A percentile compares a stretch with the other conserved stretches of the same genome.
Evolutionary conservation across 2,329 filamentous ascomycete species (phyloP).

Genomic region (Trichoderma citrinoviride): DNA sequence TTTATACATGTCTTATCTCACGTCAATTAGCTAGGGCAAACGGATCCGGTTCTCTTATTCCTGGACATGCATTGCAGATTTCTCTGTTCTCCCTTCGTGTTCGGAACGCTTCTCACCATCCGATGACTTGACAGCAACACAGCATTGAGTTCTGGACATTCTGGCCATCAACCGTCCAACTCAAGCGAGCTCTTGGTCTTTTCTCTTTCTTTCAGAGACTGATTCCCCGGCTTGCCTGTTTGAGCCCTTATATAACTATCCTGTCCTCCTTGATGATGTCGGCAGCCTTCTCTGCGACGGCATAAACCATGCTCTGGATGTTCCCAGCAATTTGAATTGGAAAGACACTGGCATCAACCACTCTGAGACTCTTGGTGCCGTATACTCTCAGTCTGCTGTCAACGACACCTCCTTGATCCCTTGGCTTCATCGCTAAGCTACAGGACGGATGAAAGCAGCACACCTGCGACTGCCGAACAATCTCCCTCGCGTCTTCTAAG

Average conservation of each 20-base stretch:
- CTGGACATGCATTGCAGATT: too few relatives aligned
- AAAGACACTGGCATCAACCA: slow-evolving; percentile 48
- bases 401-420: slow-evolving; percentile 45
- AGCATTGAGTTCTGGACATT: too few relatives aligned
- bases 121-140: too few relatives aligned
- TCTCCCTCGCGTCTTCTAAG: slow-evolving; percentile 37
- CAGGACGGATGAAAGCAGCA: slow-evolving; percentile 49
- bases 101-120: too few relatives aligned
- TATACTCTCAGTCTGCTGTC: slow-evolving; percentile 43
- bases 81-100: too few relatives aligned
- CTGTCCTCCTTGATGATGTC: slow-evolving; percentile 34
- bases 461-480: slow-evolving; percentile 36
- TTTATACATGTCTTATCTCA: too few relatives aligned
- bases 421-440: slow-evolving; percentile 50
- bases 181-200: neutral
- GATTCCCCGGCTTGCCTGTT: neutral
- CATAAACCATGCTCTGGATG: slow-evolving; percentile 32
- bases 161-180: neutral
- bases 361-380: slow-evolving; percentile 43
- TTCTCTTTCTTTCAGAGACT: neutral
- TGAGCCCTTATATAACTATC: neutral
- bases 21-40: too few relatives aligned
- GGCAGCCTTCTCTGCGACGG: slow-evolving; percentile 41
- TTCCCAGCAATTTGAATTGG: slow-evolving; percentile 43
- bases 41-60: too few relatives aligned